Evolutionary conservation across 768 basidiomycete genomes (phyloP), one percentile per base, ranked within the genome.

Genomic region (Cubamyces sp.): DNA sequence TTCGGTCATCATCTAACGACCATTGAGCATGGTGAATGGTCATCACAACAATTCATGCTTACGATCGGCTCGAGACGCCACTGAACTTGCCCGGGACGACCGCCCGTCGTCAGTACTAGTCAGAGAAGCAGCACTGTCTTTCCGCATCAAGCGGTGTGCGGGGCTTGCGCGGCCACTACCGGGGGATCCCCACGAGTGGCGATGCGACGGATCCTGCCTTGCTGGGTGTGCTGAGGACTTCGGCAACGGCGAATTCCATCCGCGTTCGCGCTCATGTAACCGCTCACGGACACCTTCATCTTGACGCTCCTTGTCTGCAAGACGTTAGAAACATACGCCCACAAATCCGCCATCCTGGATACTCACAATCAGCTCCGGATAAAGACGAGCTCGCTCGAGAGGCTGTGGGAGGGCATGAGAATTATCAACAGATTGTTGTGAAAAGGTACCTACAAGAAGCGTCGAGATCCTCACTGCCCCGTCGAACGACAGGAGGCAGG

Each of bases 11-110:
- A 70, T 82, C 86, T 86, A 60, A 23, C 12, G 3, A 41, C 15
- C 3, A 28, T 28, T 9, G 56, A 67, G 51, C 37, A 42, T 41
- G 49, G 15, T 14, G 48, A 57, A 54, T 39, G 45, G 30, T 14
- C 19, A 16, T 51, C 47, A 16, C 21, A 34, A 34, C 6, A 23
- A 43, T 39, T 15, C 7, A 30, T 48, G 73, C 84, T 72, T 65
- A 87, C 86, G 76, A 28, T 85, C 83, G n/a, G 79, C 74, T 60
- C 80, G 79, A 40, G 85, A 87, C 61, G 75, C 73, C 12, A 75
- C 56, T 0, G 84, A 84, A 47, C 78, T 82, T 23, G 78, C 75
- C 51, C 74, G 71, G 0, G 82, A 81, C 11, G 80, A 77, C 57
- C 68, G 60, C 57, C 72, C 70, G 56, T 76, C 79, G 58, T 81